phyloP scores from a whole-genome alignment of 169 alveolate species.

The Blepharisma undulans region DNA sequence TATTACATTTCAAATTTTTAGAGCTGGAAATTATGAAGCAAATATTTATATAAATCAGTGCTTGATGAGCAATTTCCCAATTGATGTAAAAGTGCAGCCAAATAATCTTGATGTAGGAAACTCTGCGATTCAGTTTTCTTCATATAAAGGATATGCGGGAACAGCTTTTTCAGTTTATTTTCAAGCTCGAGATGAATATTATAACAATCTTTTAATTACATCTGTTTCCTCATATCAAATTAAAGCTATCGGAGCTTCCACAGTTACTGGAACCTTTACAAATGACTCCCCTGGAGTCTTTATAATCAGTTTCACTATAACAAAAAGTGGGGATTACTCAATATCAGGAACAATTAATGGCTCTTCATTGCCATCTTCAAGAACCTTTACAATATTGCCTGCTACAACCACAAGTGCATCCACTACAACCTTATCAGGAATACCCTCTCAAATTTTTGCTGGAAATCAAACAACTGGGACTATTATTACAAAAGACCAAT shows the following conservation, averaged over 20 bases:
- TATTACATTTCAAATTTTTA: slow-evolving; percentile 46
- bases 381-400: neutral
- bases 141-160: slow-evolving; percentile 39
- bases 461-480: neutral
- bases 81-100: slow-evolving; percentile 39
- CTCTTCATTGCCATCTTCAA: neutral
- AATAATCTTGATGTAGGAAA: slow-evolving; percentile 49
- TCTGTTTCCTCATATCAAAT: neutral
- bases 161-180: slow-evolving; percentile 38
- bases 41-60: slow-evolving; percentile 52
- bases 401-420: neutral
- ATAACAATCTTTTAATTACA: slow-evolving; percentile 48
- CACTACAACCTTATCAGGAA: neutral
- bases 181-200: slow-evolving; percentile 72
- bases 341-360: slow-evolving; percentile 33
- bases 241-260: neutral
- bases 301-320: slow-evolving; percentile 47
- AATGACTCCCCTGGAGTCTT: slow-evolving; percentile 55
- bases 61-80: slow-evolving; percentile 45
- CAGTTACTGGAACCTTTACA: slow-evolving; percentile 42
- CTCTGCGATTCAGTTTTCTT: slow-evolving; percentile 37
- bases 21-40: slow-evolving; percentile 60
- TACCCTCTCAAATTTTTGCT: neutral
- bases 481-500: neutral
- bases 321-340: slow-evolving; percentile 53